Base-by-base conservation (phyloP, 352 stramenopile genomes). In the Discostella stelligera region DNA sequence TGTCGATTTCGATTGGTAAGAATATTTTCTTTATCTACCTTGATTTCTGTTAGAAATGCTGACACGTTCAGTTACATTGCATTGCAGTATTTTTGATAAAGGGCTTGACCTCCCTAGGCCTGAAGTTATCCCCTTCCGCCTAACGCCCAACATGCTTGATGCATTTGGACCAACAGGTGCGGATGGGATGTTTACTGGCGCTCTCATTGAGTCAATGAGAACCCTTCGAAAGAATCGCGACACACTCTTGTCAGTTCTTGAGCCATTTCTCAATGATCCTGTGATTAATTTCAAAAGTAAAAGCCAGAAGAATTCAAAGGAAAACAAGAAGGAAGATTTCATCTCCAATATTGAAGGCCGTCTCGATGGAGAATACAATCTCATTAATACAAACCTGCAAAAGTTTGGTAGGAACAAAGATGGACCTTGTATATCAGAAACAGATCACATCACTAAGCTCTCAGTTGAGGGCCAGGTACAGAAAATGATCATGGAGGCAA, bases 201-300 rank as follows among this genome's bases (percentile, higher is more conserved):
- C 96, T 48, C 91, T 97, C 37, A 95, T 98, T 71, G 93, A 97
- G 30, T 95, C 85, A 46, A 91, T 93, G 86, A 78, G 64, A 11
- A 88, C 79, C 41, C 88, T 99, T 56, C 94, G 98, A 48, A 92
- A 95, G 21, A 98, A 99, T 81, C 95, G 96, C 20, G 95, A 98
- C 73, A 98, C 96, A 25, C 86, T 99, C 46, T 90, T 98, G 20
- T 98, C 95, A 64, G 96, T 99, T 46, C 86, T 99, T 4, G 97
- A 99, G 83, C 97, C 96, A n/a, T 99, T 99, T 80, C 89, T 99
- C 25, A 97, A 98, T 72, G 97, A 99, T 80, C 97, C 97, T n/a
- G 90, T 95, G 0, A 95, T 96, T 66, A 92, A 93, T 32, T 95
- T 93, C 86, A 89, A 89, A 62, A 83, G 74, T 68, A 79, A 86